Percentiles rank a stretch among this genome's conserved stretches.
phyloP scores from a whole-genome alignment of 225 moss, liverwort and hornwort genomes.

The Pseudoscleropodium purum region DNA sequence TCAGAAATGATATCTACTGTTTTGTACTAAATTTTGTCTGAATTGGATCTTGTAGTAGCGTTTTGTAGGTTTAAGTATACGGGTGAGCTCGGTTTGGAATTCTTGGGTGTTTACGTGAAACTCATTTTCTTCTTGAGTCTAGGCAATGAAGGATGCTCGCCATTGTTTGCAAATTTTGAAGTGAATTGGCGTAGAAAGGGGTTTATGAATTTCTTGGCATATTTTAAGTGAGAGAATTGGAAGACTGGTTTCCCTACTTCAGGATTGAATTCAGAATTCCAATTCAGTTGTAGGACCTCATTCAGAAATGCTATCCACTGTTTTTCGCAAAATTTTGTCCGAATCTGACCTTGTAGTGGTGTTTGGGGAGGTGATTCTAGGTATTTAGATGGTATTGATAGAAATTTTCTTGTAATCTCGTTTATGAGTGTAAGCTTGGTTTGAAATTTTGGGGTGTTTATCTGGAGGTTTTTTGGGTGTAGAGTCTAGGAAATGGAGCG shows the following conservation, averaged over 20 bases:
- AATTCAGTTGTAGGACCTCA: neutral
- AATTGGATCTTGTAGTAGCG: neutral
- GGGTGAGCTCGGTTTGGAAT: neutral
- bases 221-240: neutral
- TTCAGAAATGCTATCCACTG: neutral
- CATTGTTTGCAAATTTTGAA: neutral
- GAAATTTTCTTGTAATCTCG: neutral
- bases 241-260: neutral
- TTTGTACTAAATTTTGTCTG: neutral
- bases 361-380: neutral
- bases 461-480: too few relatives aligned
- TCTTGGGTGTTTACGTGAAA: neutral
- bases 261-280: neutral
- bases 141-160: neutral
- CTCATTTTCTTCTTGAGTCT: neutral
- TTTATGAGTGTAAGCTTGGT: neutral
- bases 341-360: neutral
- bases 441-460: neutral
- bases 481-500: neutral
- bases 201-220: neutral
- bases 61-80: neutral
- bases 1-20: too few relatives aligned
- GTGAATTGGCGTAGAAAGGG: neutral
- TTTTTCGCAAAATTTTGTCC: too few relatives aligned
- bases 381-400: neutral